phyloP scores from a whole-genome alignment of 2,329 filamentous ascomycete genomes.

The Aspergillus luchuensis region DNA sequence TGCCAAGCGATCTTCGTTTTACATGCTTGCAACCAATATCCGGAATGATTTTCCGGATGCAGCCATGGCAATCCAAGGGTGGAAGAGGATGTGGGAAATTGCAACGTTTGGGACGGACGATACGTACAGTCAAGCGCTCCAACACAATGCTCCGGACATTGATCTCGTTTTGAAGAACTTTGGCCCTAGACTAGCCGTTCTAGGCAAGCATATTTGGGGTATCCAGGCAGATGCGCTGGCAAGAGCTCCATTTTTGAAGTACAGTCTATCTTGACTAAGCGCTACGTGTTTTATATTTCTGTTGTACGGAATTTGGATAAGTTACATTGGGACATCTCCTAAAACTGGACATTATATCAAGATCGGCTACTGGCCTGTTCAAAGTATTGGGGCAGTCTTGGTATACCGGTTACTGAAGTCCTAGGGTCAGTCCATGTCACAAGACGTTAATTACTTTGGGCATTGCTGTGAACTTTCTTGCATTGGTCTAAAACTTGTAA shows the following conservation, averaged over 20 bases:
- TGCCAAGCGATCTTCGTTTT: constrained; percentile 53
- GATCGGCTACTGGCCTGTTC: no score
- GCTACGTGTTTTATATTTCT: not conserved
- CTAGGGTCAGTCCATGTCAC: no score
- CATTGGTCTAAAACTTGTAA: no score
- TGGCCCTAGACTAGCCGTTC: constrained; percentile 34
- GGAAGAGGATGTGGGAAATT: constrained; percentile 36
- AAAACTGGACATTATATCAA: not conserved
- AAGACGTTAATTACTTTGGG: no score
- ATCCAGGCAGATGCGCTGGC: constrained; percentile 17
- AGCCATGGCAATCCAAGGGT: constrained; percentile 38
- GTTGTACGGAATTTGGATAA: not conserved
- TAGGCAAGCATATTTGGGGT: constrained; percentile 40
- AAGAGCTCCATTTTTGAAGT: constrained; percentile 11
- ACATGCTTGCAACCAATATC: constrained; percentile 53
- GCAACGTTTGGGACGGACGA: constrained; percentile 35
- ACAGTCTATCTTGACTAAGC: not conserved
- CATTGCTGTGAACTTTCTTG: no score
- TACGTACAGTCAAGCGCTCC: not conserved
- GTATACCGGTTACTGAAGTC: no score
- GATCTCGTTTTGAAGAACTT: constrained; percentile 40
- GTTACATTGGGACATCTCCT: not conserved
- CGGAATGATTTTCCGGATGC: constrained; percentile 37
- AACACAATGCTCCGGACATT: constrained; percentile 16
- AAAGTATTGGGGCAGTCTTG: no score